phyloP scores from a whole-genome alignment of 2,329 filamentous ascomycete species.

The Myriosclerotinia scirpicola region DNA sequence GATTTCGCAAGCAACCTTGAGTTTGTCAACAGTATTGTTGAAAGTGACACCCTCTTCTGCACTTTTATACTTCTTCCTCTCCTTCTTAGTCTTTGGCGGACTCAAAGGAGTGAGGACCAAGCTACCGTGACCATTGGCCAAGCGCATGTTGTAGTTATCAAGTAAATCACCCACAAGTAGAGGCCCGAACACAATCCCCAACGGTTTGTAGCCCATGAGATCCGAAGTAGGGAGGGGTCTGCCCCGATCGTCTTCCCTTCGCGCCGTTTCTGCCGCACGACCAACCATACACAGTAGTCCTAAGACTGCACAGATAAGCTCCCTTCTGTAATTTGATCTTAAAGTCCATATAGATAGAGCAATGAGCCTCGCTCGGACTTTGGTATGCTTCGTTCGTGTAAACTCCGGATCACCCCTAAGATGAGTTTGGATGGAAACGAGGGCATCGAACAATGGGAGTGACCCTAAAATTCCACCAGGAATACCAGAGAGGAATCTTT shows the following conservation, averaged over 20 bases:
- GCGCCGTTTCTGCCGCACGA: slow-evolving; percentile 53
- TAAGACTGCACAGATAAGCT: slow-evolving; percentile 66
- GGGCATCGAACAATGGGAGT: slow-evolving; percentile 58
- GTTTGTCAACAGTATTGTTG: slow-evolving; percentile 50
- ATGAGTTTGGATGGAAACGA: slow-evolving; percentile 61
- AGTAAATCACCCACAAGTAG: slow-evolving; percentile 60
- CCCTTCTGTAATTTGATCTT: slow-evolving; percentile 58
- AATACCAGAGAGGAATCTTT: slow-evolving; percentile 60
- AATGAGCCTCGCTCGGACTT: slow-evolving; percentile 62
- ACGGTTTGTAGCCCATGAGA: slow-evolving; percentile 62
- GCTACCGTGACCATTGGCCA: slow-evolving; percentile 35
- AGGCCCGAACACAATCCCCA: slow-evolving; percentile 66
- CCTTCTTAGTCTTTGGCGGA: slow-evolving; percentile 47
- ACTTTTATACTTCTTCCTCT: slow-evolving; percentile 42
- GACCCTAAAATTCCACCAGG: slow-evolving; percentile 68
- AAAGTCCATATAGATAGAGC: slow-evolving; percentile 61
- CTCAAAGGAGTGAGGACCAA: slow-evolving; percentile 37
- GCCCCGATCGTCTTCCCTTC: slow-evolving; percentile 53
- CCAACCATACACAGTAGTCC: slow-evolving; percentile 63
- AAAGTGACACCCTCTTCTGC: slow-evolving; percentile 31
- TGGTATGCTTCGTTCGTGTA: slow-evolving; percentile 54
- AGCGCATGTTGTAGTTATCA: slow-evolving; percentile 47
- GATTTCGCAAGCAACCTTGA: slow-evolving; percentile 58
- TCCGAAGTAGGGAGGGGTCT: slow-evolving; percentile 55
- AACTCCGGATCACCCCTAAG: slow-evolving; percentile 53